Conservation (phyloP, 495 filamentous ascomycete species). For the Neurospora sp. region DNA sequence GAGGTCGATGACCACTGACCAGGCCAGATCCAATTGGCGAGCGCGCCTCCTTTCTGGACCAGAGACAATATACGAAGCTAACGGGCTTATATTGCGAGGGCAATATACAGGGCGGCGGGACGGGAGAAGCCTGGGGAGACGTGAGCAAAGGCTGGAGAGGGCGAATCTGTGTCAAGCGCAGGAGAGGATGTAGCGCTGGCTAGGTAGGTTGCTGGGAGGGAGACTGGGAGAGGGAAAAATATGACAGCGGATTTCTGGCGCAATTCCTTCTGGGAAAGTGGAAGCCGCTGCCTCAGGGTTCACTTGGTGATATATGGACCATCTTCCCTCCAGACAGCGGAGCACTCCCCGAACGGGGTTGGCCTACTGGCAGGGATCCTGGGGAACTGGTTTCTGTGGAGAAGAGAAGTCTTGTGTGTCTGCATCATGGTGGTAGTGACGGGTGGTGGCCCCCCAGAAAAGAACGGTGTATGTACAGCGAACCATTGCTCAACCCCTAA, state of each 20-base stretch:
- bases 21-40: conserved; percentile 23
- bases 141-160: conserved; percentile 7
- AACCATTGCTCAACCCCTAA: not conserved
- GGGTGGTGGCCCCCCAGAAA: not conserved
- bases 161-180: conserved; percentile 6
- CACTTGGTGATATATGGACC: conserved; percentile 26
- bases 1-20: conserved; percentile 20
- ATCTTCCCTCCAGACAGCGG: conserved; percentile 12
- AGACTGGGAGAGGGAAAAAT: conserved; percentile 2
- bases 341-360: conserved; percentile 15
- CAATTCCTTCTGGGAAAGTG: not conserved
- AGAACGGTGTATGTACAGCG: not conserved
- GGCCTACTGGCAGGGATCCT: conserved; percentile 19
- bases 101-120: conserved; percentile 30
- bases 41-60: conserved; percentile 14
- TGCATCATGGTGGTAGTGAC: conserved; percentile 14
- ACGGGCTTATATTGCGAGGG: conserved; percentile 27
- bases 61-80: conserved; percentile 26
- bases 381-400: conserved; percentile 18
- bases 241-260: conserved; percentile 18
- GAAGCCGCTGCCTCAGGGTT: conserved; percentile 16
- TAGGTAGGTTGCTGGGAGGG: not conserved
- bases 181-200: conserved; percentile 7
- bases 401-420: conserved; percentile 5
- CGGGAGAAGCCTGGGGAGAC: conserved; percentile 18